phyloP scores from a whole-genome alignment of 2,329 filamentous ascomycete species.

The Aaosphaeria pasadenensis region DNA sequence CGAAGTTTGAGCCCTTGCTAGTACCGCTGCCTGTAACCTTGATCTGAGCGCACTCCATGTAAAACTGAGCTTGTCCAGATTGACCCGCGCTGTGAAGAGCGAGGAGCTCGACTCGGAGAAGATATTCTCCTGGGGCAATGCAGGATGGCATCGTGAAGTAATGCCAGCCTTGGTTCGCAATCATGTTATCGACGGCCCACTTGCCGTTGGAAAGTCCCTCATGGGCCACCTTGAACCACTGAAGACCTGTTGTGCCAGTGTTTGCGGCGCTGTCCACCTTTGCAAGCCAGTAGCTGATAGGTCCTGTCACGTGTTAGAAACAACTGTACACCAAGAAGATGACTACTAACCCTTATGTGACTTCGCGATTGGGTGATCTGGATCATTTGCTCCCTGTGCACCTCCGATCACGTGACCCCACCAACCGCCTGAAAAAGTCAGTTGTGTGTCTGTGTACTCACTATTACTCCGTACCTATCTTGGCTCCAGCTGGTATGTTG shows the following conservation, averaged over 20 bases:
- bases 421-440: constrained; percentile 20
- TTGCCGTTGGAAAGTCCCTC: constrained; percentile 33
- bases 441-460: neutral
- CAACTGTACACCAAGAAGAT: neutral
- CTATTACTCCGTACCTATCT: constrained; percentile 38
- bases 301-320: constrained; percentile 5
- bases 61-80: constrained; percentile 16
- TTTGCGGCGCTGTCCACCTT: constrained; percentile 35
- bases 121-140: constrained; percentile 34
- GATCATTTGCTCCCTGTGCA: constrained; percentile 46
- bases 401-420: constrained; percentile 53
- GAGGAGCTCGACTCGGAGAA: constrained; percentile 40
- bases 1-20: constrained; percentile 10
- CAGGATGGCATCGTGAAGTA: constrained; percentile 30
- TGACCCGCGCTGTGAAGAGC: constrained; percentile 35
- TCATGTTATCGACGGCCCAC: constrained; percentile 48
- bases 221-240: constrained; percentile 37
- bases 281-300: constrained; percentile 20
- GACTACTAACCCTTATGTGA: constrained; percentile 43
- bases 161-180: constrained; percentile 43
- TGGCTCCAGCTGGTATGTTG: constrained; percentile 46
- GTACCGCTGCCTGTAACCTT: constrained; percentile 16
- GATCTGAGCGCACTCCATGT: constrained; percentile 23
- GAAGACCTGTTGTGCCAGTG: constrained; percentile 29
- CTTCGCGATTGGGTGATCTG: constrained; percentile 47